Conservation (phyloP, 192 early-diverging fungal genomes). For the Jimgerdemannia lactiflua region DNA sequence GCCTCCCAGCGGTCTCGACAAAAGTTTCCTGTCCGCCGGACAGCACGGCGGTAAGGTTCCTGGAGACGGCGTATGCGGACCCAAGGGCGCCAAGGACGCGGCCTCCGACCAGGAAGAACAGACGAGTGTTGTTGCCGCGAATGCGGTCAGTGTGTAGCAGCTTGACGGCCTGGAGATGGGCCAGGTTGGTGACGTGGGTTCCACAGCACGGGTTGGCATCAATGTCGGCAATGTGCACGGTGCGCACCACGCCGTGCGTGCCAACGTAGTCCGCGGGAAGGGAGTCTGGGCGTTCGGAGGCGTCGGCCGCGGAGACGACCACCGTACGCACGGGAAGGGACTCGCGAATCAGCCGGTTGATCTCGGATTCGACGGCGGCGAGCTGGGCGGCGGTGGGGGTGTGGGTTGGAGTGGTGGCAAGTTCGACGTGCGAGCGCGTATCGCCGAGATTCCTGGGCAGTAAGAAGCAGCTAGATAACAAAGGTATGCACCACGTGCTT, state of each 20-base stretch:
- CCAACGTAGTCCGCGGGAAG: constrained; percentile 52
- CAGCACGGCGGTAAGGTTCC: constrained; percentile 30
- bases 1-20: constrained; percentile 34
- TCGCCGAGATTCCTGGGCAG: constrained; percentile 48
- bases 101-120: constrained; percentile 69
- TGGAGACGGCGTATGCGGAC: constrained; percentile 27
- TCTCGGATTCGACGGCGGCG: constrained; percentile 42
- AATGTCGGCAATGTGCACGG: constrained; percentile 44
- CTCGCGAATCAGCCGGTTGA: constrained; percentile 55
- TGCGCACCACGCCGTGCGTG: constrained; percentile 37
- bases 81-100: constrained; percentile 47
- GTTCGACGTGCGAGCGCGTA: constrained; percentile 56
- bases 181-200: constrained; percentile 57
- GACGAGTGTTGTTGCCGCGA: constrained; percentile 57
- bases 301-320: constrained; percentile 30
- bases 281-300: constrained; percentile 43
- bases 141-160: constrained; percentile 61
- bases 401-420: constrained; percentile 34
- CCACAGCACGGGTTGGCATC: constrained; percentile 73
- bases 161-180: constrained; percentile 65
- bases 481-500: background rate
- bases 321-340: constrained; percentile 38
- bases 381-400: constrained; percentile 41
- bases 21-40: constrained; percentile 38
- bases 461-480: constrained; percentile 4